Evolutionary conservation across 1,284 basidiomycete species (phyloP).

Genomic region (Ganoderma resinaceum): DNA sequence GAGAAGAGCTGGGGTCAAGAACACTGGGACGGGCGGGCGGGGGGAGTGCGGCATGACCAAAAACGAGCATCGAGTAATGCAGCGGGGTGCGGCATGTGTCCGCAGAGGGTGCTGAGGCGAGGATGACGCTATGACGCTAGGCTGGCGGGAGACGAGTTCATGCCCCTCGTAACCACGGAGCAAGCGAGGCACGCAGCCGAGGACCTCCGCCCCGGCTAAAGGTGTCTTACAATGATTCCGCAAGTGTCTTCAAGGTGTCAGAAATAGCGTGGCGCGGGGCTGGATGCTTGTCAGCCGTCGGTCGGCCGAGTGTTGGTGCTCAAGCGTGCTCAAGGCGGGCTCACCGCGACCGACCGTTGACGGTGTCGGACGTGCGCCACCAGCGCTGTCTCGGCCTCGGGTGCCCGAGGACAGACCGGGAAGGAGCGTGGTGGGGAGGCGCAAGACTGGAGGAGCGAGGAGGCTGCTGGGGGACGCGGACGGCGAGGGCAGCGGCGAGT

Average conservation of each 20-base stretch:
- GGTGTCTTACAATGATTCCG: not conserved
- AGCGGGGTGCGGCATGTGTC: not conserved
- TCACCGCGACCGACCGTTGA: not conserved
- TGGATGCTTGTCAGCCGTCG: not conserved
- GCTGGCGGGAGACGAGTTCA: not conserved
- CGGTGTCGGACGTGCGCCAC: not conserved
- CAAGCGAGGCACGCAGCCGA: slow-evolving; percentile 10
- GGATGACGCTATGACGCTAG: not conserved
- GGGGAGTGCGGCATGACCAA: slow-evolving; percentile 4
- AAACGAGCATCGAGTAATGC: not conserved
- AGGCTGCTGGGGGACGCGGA: slow-evolving; percentile 2
- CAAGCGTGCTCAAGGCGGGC: not conserved
- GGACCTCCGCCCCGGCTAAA: not conserved
- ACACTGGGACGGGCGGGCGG: not conserved
- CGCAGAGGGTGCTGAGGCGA: not conserved
- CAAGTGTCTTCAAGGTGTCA: not conserved
- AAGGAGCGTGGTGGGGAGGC: not conserved
- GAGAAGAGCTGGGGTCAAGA: not conserved
- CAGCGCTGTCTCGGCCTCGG: not conserved
- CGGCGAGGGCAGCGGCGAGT: not conserved
- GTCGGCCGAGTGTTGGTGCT: slow-evolving; percentile 2
- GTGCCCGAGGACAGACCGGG: not conserved
- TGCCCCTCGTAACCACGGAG: slow-evolving; percentile 20
- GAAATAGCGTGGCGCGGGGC: not conserved
- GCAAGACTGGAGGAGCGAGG: no score